Percentiles rank a stretch among this genome's conserved stretches.
Conservation (phyloP, 2,329 filamentous ascomycete species). For the Phialophora tarda region DNA sequence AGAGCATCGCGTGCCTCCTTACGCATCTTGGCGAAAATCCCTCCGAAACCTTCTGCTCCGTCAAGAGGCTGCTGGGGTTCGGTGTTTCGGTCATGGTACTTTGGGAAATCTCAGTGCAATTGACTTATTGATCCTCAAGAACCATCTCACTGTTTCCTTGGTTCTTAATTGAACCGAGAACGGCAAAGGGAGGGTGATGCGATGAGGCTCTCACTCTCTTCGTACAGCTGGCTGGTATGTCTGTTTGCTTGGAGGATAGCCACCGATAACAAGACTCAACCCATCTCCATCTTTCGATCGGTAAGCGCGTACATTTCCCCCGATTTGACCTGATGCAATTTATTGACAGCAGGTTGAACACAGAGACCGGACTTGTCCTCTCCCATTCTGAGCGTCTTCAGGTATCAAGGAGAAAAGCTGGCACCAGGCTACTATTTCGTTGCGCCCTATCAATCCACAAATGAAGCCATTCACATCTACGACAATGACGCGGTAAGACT, state of each 20-base stretch:
- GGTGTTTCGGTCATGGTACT: not conserved
- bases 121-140: not conserved
- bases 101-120: not conserved
- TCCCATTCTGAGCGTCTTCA: constrained; percentile 44
- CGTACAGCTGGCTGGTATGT: constrained; percentile 33
- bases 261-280: constrained; percentile 40
- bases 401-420: constrained; percentile 43
- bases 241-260: constrained; percentile 38
- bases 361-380: constrained; percentile 50
- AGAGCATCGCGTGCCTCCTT: constrained; percentile 20
- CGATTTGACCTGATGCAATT: constrained; percentile 1
- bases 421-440: constrained; percentile 59
- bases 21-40: constrained; percentile 12
- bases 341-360: constrained; percentile 14
- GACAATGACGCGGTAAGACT: constrained; percentile 54
- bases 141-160: constrained; percentile 4
- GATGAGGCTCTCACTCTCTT: constrained; percentile 24
- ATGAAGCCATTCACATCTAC: constrained; percentile 59
- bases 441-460: constrained; percentile 56
- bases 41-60: not conserved
- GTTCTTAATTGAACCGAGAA: constrained; percentile 20
- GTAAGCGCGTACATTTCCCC: constrained; percentile 39
- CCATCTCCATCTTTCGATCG: constrained; percentile 46
- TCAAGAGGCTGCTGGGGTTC: not conserved
- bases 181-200: constrained; percentile 5